Base-by-base conservation (phyloP, 495 filamentous ascomycete species). In the Xylaria telfairii region DNA sequence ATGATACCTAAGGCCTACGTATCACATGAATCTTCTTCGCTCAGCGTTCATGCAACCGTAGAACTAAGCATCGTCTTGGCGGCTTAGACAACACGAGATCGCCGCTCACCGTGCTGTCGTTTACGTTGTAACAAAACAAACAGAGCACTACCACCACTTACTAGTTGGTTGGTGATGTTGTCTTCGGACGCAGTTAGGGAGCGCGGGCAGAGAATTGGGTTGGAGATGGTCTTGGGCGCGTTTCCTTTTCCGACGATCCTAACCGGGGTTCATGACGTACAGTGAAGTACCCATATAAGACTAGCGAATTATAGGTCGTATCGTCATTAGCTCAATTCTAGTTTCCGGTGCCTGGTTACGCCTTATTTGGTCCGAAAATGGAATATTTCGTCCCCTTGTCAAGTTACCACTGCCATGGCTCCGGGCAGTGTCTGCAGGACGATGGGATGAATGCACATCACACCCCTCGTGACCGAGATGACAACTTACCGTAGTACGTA, bases 381-480 rank as follows among this genome's bases (percentile, higher is more conserved):
- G 56, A 65, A 65, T 44, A 64, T 59, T 47, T 59, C 34, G 19
- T 34, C 19, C 32, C 26, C 42, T 57, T 26, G 37, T 61, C 42
- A 10, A n/a, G 26, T 70, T 70, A 57, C 68, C 68, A 70, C 61
- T 24, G n/a, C 68, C 68, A 70, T 54, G 68, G 68, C 28, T 70
- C 68, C 12, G 68, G 68, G 68, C 68, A 65, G 51, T 65, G 60
- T 59, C 46, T 53, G 67, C 67, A 69, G 57, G 34, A 30, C 28
- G 28, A 62, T 62, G 67, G 37, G 34, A 53, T 17, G 34, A 56
- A 30, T 32, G 60, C 60, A 34, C 59, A 49, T 30, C 54, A 41
- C 7, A 34, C 60, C 60, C 68, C 68, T 64, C 61, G 68, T 59
- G 68, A 57, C 61, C 24, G 26, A 54, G 34, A 37, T 65, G 61